phyloP scores from a whole-genome alignment of 2,329 filamentous ascomycete species.

The Exserohilum turcica region DNA sequence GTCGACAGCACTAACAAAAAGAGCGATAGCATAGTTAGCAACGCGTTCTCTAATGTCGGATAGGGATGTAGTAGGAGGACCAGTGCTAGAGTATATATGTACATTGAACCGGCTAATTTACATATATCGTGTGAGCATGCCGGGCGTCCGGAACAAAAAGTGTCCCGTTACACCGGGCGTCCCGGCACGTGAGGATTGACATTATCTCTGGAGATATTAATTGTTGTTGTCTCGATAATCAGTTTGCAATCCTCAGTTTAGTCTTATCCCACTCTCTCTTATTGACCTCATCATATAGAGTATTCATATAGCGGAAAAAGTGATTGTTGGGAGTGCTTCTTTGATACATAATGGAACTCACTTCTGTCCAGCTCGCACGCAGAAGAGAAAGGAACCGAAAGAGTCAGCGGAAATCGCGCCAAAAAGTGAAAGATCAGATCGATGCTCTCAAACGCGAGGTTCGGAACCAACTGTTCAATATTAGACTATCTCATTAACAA shows the following conservation, averaged over 20 bases:
- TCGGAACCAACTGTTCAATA: conserved; percentile 2
- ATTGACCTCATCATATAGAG: not conserved
- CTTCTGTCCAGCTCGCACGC: not conserved
- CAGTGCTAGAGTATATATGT: not conserved
- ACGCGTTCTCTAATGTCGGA: not conserved
- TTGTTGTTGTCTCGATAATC: not conserved
- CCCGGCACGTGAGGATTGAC: not conserved
- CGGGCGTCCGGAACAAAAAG: not conserved
- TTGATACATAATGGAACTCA: conserved; percentile 1
- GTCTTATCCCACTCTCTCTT: conserved; percentile 3
- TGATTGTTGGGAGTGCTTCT: not conserved
- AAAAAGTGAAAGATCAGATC: conserved; percentile 12
- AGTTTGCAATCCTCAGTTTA: not conserved
- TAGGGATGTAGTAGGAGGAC: not conserved
- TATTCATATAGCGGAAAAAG: not conserved
- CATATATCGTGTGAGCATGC: not conserved
- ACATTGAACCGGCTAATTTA: not conserved
- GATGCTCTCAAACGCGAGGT: conserved; percentile 10
- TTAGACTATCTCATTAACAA: conserved; percentile 7
- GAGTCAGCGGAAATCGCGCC: conserved; percentile 9
- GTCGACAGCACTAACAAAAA: not conserved
- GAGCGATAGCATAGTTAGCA: not conserved
- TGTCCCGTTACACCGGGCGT: not conserved
- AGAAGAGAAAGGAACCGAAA: conserved; percentile 11
- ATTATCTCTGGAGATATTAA: not conserved